Percentiles rank a stretch among this genome's conserved stretches.
Conservation (phyloP, 805 yeast species). For the Scheffersomyces lignosus region DNA sequence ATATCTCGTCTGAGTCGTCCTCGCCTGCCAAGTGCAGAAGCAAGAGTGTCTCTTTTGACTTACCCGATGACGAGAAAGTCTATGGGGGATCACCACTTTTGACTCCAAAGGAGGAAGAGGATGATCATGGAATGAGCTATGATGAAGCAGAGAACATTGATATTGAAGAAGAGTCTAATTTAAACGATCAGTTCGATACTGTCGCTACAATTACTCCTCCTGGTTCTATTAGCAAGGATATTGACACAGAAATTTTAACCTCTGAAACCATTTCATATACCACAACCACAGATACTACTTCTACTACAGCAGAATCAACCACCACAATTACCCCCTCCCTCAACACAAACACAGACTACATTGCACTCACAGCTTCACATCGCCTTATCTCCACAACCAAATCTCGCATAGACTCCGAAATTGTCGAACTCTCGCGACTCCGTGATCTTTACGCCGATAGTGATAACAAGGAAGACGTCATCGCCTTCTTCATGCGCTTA, state of each 20-base stretch:
- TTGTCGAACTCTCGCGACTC: conserved; percentile 29
- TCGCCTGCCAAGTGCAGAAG: conserved; percentile 17
- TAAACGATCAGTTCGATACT: conserved; percentile 4
- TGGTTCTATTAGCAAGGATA: conserved; percentile 3
- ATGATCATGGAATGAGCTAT: no score
- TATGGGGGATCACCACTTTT: conserved; percentile 36
- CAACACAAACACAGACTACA: conserved; percentile 35
- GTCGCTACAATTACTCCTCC: neutral
- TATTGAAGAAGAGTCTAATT: conserved; percentile 11
- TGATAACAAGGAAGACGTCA: conserved; percentile 22
- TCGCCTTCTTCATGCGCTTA: conserved; percentile 34
- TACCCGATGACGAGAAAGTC: conserved; percentile 18
- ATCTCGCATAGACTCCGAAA: conserved; percentile 26
- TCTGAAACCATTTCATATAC: neutral
- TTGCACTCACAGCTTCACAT: conserved; percentile 32
- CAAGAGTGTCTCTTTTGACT: conserved; percentile 30
- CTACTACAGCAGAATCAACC: conserved; percentile 7
- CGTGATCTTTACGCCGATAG: conserved; percentile 18
- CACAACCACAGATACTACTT: conserved; percentile 7
- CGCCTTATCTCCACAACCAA: conserved; percentile 26
- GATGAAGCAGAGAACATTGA: no score
- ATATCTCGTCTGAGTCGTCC: conserved; percentile 18
- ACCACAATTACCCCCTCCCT: conserved; percentile 10
- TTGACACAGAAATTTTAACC: neutral
- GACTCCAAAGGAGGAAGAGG: conserved; percentile 44